Evolutionary conservation across 208 protist genomes (phyloP).

Genomic region (Plasmodiophora brassicae): DNA sequence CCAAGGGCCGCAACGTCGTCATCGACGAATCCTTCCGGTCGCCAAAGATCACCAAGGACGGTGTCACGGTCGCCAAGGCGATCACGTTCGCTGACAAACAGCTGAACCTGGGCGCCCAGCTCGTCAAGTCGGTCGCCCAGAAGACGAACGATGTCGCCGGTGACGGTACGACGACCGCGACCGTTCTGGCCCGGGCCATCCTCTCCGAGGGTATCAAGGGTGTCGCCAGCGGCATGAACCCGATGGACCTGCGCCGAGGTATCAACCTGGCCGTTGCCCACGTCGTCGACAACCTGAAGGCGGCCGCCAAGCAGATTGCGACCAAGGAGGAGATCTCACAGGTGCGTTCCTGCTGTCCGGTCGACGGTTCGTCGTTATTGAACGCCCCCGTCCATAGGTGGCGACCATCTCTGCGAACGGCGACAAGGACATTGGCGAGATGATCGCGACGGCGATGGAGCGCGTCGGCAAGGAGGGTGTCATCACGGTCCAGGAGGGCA

Average conservation of each 20-base stretch:
- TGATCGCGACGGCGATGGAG: constrained; percentile 97
- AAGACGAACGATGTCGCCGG: constrained; percentile 64
- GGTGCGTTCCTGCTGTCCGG: constrained; percentile 11
- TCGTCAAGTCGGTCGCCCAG: constrained; percentile 79
- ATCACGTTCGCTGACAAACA: constrained; percentile 96
- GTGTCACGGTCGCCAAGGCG: constrained; percentile 98
- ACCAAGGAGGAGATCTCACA: constrained; percentile 89
- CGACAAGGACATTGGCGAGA: constrained; percentile 89
- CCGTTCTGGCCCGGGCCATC: constrained; percentile 94
- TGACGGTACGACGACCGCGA: constrained; percentile 96
- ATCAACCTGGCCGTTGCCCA: constrained; percentile 89
- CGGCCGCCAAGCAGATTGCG: constrained; percentile 80
- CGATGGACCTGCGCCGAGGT: constrained; percentile 96
- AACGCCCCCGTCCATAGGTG: constrained; percentile 61
- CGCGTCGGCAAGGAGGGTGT: constrained; percentile 97
- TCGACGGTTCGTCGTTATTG: background rate
- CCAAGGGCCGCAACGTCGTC: constrained; percentile 76
- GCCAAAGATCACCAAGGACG: constrained; percentile 99
- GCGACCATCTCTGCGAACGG: constrained; percentile 99
- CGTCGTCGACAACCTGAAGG: constrained; percentile 70
- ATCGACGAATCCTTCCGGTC: constrained; percentile 94
- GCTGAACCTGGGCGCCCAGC: constrained; percentile 93
- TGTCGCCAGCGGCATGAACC: constrained; percentile 95
- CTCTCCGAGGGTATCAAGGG: constrained; percentile 91
- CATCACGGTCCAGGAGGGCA: constrained; percentile 97